These are phyloP conservation scores for Raphanus raphanistrum DNA, from an alignment of 345 rosid species.

Conservation along the genomic window DNA sequence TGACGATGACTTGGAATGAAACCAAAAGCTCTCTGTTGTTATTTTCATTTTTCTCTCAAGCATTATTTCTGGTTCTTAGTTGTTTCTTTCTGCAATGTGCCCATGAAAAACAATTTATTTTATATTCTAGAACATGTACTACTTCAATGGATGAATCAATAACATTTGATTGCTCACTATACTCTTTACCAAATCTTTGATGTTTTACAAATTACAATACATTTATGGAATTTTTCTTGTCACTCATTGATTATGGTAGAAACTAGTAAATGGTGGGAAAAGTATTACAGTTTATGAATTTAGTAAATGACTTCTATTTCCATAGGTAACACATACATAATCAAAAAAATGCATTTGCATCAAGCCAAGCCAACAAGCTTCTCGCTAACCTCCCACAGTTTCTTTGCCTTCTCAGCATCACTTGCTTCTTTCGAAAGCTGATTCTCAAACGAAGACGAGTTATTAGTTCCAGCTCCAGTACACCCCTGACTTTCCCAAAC, in stretches of 20 bases:
- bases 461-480: conserved; percentile 98
- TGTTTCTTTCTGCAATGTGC: not conserved
- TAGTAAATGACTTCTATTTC: too few species aligned
- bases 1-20: not conserved
- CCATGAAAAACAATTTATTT: not conserved
- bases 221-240: too few species aligned
- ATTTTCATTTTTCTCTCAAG: not conserved
- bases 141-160: not conserved
- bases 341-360: not conserved
- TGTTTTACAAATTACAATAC: too few species aligned
- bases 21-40: not conserved
- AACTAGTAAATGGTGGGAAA: too few species aligned
- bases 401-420: conserved; percentile 70
- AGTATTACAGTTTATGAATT: too few species aligned
- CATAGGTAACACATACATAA: not conserved
- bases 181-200: too few species aligned
- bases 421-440: conserved; percentile 89
- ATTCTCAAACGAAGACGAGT: conserved; percentile 85
- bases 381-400: conserved; percentile 46
- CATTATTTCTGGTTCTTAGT: not conserved
- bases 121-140: not conserved
- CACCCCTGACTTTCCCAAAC: conserved; percentile 82
- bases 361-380: conserved; percentile 45
- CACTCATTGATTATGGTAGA: too few species aligned
- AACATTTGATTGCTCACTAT: too few species aligned